These are phyloP conservation scores for Ulvella scutata DNA, from an alignment of 139 green algal species.

Conservation along the genomic window DNA sequence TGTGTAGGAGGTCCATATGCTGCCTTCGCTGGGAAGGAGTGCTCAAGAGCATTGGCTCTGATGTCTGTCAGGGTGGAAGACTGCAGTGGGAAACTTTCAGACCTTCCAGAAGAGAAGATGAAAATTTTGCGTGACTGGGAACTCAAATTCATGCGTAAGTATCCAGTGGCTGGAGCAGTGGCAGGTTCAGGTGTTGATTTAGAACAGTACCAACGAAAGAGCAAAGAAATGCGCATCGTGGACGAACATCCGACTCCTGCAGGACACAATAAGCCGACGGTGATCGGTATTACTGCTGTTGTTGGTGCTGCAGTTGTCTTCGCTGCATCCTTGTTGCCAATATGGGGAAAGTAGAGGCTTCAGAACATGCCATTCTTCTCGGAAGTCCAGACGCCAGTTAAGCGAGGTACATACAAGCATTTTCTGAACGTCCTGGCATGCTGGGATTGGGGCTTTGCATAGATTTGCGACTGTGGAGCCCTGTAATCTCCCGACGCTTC, in stretches of 20 bases:
- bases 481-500: too few relatives aligned
- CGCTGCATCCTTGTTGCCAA: too few relatives aligned
- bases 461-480: too few relatives aligned
- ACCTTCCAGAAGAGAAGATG: slow-evolving; percentile 12
- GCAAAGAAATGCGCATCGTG: neutral
- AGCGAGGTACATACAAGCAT: too few relatives aligned
- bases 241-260: neutral
- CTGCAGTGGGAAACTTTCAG: slow-evolving; percentile 12
- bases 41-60: slow-evolving; percentile 19
- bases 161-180: slow-evolving; percentile 21
- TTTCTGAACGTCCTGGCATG: too few relatives aligned
- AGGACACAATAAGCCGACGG: neutral
- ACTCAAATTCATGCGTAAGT: slow-evolving; percentile 29
- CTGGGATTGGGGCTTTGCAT: too few relatives aligned
- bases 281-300: neutral
- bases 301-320: neutral
- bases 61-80: slow-evolving; percentile 20
- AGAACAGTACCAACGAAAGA: neutral
- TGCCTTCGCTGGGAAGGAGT: slow-evolving; percentile 29
- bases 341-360: too few relatives aligned
- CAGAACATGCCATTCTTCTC: too few relatives aligned
- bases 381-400: too few relatives aligned
- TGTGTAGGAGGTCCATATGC: neutral
- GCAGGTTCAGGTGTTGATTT: neutral
- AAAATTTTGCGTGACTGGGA: slow-evolving; percentile 26